A percentile compares a stretch with the other conserved stretches of the same genome.
Evolutionary conservation across 371 early-diverging fungal species (phyloP).

Genomic region (Apophysomyces variabilis): DNA sequence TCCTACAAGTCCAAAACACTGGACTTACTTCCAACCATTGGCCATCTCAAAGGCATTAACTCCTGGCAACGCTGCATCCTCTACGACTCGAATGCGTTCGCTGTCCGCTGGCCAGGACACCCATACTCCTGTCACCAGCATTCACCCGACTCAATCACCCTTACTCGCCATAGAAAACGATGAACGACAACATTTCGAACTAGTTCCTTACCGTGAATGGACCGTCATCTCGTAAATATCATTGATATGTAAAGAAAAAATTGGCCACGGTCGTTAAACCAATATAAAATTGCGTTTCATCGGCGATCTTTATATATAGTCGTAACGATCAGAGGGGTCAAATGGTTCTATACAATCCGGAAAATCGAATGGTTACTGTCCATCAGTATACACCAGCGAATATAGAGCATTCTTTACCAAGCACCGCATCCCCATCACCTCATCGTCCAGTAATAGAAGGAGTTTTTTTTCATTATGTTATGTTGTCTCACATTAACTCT

Average conservation of each 20-base stretch:
- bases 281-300: not conserved
- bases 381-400: constrained; percentile 31
- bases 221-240: constrained; percentile 55
- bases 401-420: not conserved
- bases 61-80: not conserved
- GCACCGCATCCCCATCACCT: not conserved
- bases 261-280: not conserved
- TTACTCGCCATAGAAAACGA: constrained; percentile 12
- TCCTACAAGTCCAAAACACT: constrained; percentile 43
- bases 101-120: constrained; percentile 26
- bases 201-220: constrained; percentile 62
- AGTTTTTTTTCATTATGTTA: not conserved
- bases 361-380: constrained; percentile 45
- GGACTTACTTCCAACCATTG: constrained; percentile 19
- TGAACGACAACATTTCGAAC: constrained; percentile 30
- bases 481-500: not conserved
- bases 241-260: too few relatives aligned
- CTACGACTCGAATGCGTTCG: constrained; percentile 38
- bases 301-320: constrained; percentile 22
- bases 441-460: constrained; percentile 8
- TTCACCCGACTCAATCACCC: not conserved
- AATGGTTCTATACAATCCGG: constrained; percentile 52
- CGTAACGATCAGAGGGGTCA: constrained; percentile 50
- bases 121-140: constrained; percentile 12
- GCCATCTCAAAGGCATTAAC: not conserved